Percentiles rank a stretch among this genome's conserved stretches.
These are phyloP conservation scores for Pythium angustatum DNA, from an alignment of 352 stramenopile species.

Conservation along the genomic window DNA sequence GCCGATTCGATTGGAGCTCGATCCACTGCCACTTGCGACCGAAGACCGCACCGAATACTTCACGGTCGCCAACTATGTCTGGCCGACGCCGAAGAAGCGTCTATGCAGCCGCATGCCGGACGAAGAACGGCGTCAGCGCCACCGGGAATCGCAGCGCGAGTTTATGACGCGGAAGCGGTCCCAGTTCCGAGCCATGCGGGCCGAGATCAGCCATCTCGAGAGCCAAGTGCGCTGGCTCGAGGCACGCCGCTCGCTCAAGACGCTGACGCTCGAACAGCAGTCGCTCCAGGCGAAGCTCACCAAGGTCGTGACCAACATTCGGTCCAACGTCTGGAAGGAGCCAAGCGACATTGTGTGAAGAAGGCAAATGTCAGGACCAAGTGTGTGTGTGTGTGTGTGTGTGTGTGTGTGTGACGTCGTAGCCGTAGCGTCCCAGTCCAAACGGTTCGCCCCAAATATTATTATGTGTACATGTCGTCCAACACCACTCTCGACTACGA, in stretches of 20 bases:
- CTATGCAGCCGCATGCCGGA: conserved; percentile 24
- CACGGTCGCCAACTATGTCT: conserved; percentile 29
- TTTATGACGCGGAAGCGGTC: conserved; percentile 29
- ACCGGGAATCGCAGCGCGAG: conserved; percentile 28
- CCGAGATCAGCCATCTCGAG: conserved; percentile 26
- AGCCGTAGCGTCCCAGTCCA: not conserved
- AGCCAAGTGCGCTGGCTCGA: conserved; percentile 23
- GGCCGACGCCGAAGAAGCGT: conserved; percentile 22
- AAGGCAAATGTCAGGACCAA: not conserved
- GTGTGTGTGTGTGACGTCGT: not conserved
- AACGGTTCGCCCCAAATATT: not conserved
- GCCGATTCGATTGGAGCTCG: conserved; percentile 17
- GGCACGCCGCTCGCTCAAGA: conserved; percentile 13
- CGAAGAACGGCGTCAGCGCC: conserved; percentile 24
- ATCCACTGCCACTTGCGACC: conserved; percentile 15
- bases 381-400: not conserved
- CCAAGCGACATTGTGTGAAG: no score
- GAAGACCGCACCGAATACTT: conserved; percentile 25
- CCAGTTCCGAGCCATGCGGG: conserved; percentile 22
- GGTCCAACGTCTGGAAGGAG: conserved; percentile 14
- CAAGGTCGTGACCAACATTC: conserved; percentile 8
- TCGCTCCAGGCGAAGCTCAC: conserved; percentile 14
- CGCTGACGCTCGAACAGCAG: conserved; percentile 23
- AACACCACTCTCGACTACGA: not conserved
- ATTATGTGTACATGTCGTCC: not conserved